These are phyloP conservation scores for Aspergillus tamarii DNA, from an alignment of 2,329 filamentous ascomycete species.

Conservation along the genomic window DNA sequence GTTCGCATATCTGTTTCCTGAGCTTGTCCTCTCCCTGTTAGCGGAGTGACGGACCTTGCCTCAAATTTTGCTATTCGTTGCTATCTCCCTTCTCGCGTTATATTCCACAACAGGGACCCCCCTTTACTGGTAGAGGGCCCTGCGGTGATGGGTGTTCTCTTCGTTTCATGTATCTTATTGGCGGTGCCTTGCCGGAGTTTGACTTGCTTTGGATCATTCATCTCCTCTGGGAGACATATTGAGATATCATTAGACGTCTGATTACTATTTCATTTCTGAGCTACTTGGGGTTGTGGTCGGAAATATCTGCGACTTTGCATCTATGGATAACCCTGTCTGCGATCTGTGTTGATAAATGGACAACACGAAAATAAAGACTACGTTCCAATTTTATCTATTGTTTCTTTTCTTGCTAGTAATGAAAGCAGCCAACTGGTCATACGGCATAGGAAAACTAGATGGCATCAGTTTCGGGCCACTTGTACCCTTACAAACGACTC, in stretches of 20 bases:
- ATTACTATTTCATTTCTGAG: conserved; percentile 1
- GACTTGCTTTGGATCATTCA: conserved; percentile 23
- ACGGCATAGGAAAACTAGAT: not conserved
- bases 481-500: not conserved
- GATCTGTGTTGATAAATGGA: not conserved
- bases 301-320: not conserved
- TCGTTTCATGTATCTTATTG: conserved; percentile 33
- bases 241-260: conserved; percentile 8
- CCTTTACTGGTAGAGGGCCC: conserved; percentile 3
- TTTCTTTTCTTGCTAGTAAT: not conserved
- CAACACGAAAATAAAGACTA: not conserved
- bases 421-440: not conserved
- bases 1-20: conserved; percentile 5
- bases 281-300: not conserved
- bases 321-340: not conserved
- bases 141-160: conserved; percentile 11
- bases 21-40: conserved; percentile 3
- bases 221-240: conserved; percentile 14
- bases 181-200: conserved; percentile 26
- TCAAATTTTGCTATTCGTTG: conserved; percentile 12
- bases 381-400: not conserved
- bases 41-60: not conserved
- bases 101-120: not conserved
- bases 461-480: not conserved
- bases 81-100: not conserved